Conservation (phyloP, 495 filamentous ascomycete species). For the Xylaria venustula region DNA sequence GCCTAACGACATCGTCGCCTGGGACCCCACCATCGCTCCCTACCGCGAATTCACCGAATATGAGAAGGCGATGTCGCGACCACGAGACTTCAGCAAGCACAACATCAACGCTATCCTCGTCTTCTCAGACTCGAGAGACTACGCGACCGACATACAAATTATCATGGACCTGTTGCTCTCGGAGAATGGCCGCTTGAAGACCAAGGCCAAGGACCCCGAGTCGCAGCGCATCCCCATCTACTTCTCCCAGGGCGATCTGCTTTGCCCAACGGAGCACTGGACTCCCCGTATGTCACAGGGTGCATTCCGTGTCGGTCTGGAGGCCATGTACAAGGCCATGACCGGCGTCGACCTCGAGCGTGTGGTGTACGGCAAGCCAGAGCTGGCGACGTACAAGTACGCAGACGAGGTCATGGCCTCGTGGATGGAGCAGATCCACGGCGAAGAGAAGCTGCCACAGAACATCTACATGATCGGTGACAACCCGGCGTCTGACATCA, state of each 20-base stretch:
- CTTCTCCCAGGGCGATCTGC: conserved; percentile 71
- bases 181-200: conserved; percentile 67
- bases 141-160: conserved; percentile 80
- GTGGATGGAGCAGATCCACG: conserved; percentile 77
- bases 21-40: conserved; percentile 60
- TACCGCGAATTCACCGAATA: conserved; percentile 61
- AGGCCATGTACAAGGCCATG: conserved; percentile 75
- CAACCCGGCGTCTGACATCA: conserved; percentile 76
- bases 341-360: conserved; percentile 75
- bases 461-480: conserved; percentile 85
- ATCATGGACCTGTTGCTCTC: conserved; percentile 80
- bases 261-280: conserved; percentile 77
- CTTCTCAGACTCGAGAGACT: conserved; percentile 81
- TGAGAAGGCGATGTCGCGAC: conserved; percentile 55
- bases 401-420: conserved; percentile 71
- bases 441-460: conserved; percentile 64
- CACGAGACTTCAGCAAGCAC: conserved; percentile 61
- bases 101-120: conserved; percentile 83
- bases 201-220: conserved; percentile 63
- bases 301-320: conserved; percentile 72
- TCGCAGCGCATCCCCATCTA: conserved; percentile 70
- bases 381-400: conserved; percentile 77
- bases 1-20: conserved; percentile 66
- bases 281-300: conserved; percentile 72
- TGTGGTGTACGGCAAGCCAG: conserved; percentile 82